Percentiles rank a stretch among this genome's conserved stretches.
Evolutionary conservation across 1,139 yeast genomes (phyloP).

Genomic region (Lodderomyces pseudojiufengensis): DNA sequence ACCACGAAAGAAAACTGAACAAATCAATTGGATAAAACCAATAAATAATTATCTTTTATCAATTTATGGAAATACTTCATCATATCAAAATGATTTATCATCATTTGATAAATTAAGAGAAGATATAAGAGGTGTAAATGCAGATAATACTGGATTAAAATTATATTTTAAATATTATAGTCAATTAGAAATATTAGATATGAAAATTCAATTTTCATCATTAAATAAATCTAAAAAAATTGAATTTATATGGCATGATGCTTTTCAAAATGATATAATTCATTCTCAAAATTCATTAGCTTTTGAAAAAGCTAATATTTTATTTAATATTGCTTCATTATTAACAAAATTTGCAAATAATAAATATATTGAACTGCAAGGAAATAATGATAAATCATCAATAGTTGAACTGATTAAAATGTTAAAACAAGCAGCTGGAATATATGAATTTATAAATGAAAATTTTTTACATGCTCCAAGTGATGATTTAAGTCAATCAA

Average conservation of each 20-base stretch:
- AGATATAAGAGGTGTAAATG: slow-evolving; percentile 56
- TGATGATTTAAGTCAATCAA: slow-evolving; percentile 66
- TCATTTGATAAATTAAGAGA: slow-evolving; percentile 58
- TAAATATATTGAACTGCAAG: slow-evolving; percentile 40
- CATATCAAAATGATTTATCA: slow-evolving; percentile 54
- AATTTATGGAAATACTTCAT: slow-evolving; percentile 61
- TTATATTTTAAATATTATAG: slow-evolving; percentile 72
- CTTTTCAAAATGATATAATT: slow-evolving; percentile 44
- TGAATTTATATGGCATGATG: slow-evolving; percentile 79
- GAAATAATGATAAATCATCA: slow-evolving; percentile 31
- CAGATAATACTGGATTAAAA: slow-evolving; percentile 47
- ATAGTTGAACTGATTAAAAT: slow-evolving; percentile 54
- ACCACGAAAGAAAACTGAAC: slow-evolving; percentile 54
- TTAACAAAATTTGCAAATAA: slow-evolving; percentile 49
- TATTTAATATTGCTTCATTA: slow-evolving; percentile 58
- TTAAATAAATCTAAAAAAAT: slow-evolving; percentile 50
- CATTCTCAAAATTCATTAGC: slow-evolving; percentile 58
- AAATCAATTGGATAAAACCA: slow-evolving; percentile 65
- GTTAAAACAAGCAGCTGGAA: slow-evolving; percentile 78
- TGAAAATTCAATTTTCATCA: slow-evolving; percentile 65
- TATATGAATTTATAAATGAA: slow-evolving; percentile 67
- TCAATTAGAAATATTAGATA: slow-evolving; percentile 74
- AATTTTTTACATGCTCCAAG: slow-evolving; percentile 91
- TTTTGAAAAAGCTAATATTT: slow-evolving; percentile 82
- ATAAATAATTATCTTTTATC: slow-evolving; percentile 56